Evolutionary conservation across 2,329 filamentous ascomycete genomes (phyloP), one percentile per base, ranked within the genome.

Genomic region (Plectosphaerella plurivora): DNA sequence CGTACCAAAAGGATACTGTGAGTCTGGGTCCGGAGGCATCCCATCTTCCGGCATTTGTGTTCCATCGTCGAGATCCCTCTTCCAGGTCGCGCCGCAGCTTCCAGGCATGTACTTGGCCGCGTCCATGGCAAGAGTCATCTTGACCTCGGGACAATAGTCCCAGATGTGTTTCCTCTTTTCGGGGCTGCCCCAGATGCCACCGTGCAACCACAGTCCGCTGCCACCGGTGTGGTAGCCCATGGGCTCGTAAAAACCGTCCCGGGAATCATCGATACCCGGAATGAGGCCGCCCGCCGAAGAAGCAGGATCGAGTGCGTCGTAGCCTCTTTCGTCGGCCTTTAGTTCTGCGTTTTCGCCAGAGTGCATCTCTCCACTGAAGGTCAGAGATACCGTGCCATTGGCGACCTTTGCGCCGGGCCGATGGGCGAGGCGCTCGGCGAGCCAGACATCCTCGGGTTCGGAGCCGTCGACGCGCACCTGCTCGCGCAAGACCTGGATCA

Each of bases 181-280:
- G 0, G 73, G 73, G 5, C 67, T 72, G 24, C 76, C 75, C 78
- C 78, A 83, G 41, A 82, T 73, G 1, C 64, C 66, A 11, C 59
- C 54, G 54, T 78, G 74, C 16, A 82, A 63, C 50, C 62, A 71
- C 12, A 60, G 61, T 47, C 79, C 79, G 51, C 73, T 73, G 8
- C 73, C 73, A 20, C 78, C 78, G 1, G 76, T 78, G 61, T 83
- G 79, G 61, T 80, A 83, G 44, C 80, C 80, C 79, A 83, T 79
- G 14, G 80, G 79, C 61, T 80, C 73, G 60, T 81, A 81, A 59
- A 73, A 75, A 14, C 77, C 76, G n/a, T 73, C 60, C 15, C 77
- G 71, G 73, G 74, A 79, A 60, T 74, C 71, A 61, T 79, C 76
- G 39, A 79, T 63, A 8, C 70, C 76, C 42, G 67, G 57, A 37